phyloP scores from a whole-genome alignment of 2,329 filamentous ascomycete species.

The Neocucurbitaria cava region DNA sequence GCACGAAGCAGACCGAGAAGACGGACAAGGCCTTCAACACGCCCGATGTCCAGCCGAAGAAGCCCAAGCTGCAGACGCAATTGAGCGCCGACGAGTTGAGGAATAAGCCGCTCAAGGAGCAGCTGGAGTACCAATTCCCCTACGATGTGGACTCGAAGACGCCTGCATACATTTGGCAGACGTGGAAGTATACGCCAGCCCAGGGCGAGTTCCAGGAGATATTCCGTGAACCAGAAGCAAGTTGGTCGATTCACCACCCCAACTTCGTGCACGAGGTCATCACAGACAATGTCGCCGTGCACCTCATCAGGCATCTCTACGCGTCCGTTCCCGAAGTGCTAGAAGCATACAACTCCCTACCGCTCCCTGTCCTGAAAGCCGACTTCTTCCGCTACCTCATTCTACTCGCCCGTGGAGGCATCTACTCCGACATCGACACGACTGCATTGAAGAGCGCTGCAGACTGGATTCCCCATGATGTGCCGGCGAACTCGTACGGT shows the following conservation, averaged over 20 bases:
- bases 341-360: slow-evolving; percentile 58
- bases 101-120: slow-evolving; percentile 74
- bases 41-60: slow-evolving; percentile 47
- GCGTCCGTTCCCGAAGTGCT: slow-evolving; percentile 65
- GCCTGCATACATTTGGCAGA: slow-evolving; percentile 99
- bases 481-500: slow-evolving; percentile 80
- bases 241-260: slow-evolving; percentile 87
- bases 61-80: slow-evolving; percentile 63
- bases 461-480: slow-evolving; percentile 83
- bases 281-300: slow-evolving; percentile 83
- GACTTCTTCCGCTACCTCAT: slow-evolving; percentile 74
- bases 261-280: slow-evolving; percentile 96
- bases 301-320: slow-evolving; percentile 86
- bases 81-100: slow-evolving; percentile 68
- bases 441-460: slow-evolving; percentile 80
- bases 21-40: slow-evolving; percentile 37
- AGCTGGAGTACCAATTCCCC: slow-evolving; percentile 90
- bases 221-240: slow-evolving; percentile 84
- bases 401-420: slow-evolving; percentile 76
- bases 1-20: slow-evolving; percentile 24
- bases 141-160: slow-evolving; percentile 91
- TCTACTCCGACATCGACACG: slow-evolving; percentile 88
- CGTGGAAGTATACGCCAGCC: slow-evolving; percentile 88
- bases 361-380: slow-evolving; percentile 63
- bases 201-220: slow-evolving; percentile 75